Percentiles rank a stretch among this genome's conserved stretches.
Conservation (phyloP, 2,329 filamentous ascomycete species). For the Canariomyces notabilis region DNA sequence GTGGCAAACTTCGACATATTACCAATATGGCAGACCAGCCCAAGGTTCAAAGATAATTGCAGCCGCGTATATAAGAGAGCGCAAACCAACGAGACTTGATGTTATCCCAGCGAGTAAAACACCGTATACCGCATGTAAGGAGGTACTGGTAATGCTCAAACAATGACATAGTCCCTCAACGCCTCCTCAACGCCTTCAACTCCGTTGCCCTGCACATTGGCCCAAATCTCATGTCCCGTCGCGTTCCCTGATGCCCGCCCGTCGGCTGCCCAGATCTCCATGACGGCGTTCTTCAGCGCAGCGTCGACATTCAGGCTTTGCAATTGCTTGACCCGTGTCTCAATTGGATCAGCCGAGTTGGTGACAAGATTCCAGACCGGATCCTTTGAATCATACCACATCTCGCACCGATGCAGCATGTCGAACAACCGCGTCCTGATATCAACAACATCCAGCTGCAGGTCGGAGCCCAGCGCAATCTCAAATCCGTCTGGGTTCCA, state of each 20-base stretch:
- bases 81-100: not conserved
- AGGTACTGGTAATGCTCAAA: not conserved
- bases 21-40: no score
- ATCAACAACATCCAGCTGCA: conserved; percentile 25
- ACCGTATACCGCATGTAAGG: not conserved
- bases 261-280: conserved; percentile 28
- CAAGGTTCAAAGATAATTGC: no score
- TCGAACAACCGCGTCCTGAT: conserved; percentile 18
- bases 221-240: conserved; percentile 19
- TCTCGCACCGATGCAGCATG: conserved; percentile 23
- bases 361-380: conserved; percentile 18
- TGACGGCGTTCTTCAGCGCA: conserved; percentile 20
- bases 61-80: no score
- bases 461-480: conserved; percentile 17
- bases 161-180: conserved; percentile 15
- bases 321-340: conserved; percentile 18
- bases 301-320: conserved; percentile 13
- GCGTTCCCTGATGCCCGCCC: conserved; percentile 17
- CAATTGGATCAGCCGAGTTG: conserved; percentile 1
- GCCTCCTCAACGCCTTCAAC: conserved; percentile 3
- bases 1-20: no score
- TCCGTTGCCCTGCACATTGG: not conserved
- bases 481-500: conserved; percentile 15
- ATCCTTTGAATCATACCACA: conserved; percentile 22
- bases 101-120: not conserved